Percentiles rank a stretch among this genome's conserved stretches.
phyloP scores from a whole-genome alignment of 1,284 basidiomycete species.

The Trichosporon coremiiforme region DNA sequence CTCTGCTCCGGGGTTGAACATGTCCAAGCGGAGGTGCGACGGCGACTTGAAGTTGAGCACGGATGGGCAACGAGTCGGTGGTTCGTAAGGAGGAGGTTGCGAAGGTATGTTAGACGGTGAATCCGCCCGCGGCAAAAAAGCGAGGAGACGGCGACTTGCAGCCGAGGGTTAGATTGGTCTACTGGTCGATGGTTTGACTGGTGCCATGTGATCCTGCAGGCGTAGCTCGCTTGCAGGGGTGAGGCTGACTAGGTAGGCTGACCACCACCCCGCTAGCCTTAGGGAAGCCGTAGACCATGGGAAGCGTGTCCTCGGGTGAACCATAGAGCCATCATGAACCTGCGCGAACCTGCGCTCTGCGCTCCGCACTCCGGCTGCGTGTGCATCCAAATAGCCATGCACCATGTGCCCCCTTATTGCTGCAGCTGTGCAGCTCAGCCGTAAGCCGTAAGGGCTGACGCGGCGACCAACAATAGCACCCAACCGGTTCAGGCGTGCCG shows the following conservation, averaged over 20 bases:
- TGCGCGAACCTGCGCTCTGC: not conserved
- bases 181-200: not conserved
- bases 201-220: conserved; percentile 1
- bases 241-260: not conserved
- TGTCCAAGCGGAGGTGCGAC: conserved; percentile 14
- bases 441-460: not conserved
- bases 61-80: conserved; percentile 14
- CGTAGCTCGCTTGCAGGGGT: not conserved
- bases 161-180: not conserved
- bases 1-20: conserved; percentile 16
- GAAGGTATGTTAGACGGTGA: conserved; percentile 12
- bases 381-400: not conserved
- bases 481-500: no score
- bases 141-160: conserved; percentile 15
- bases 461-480: not conserved
- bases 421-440: no score
- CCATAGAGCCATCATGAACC: not conserved
- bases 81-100: conserved; percentile 16
- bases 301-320: not conserved
- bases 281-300: not conserved
- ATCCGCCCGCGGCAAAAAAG: conserved; percentile 12
- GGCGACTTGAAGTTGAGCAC: conserved; percentile 9
- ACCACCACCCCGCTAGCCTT: no score
- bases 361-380: not conserved
- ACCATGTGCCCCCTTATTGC: no score